A percentile compares a stretch with the other conserved stretches of the same genome.
phyloP scores from a whole-genome alignment of 1,284 basidiomycete species.

The Tylopilus orsonianus region DNA sequence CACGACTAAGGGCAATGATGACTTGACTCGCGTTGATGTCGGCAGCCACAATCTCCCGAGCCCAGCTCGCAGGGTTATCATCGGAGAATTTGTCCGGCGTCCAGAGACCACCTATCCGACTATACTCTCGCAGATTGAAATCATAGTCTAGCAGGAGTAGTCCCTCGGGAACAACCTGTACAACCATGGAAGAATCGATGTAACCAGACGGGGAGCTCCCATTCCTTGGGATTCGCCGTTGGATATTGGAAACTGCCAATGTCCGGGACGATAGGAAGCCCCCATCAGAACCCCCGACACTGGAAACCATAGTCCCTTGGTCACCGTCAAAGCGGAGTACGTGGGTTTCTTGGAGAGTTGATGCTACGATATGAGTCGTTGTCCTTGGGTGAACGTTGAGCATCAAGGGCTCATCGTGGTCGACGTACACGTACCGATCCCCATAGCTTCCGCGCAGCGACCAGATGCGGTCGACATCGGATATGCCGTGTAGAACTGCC shows the following conservation, averaged over 20 bases:
- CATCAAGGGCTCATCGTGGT: not conserved
- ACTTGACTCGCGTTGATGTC: constrained; percentile 64
- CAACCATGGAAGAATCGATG: constrained; percentile 51
- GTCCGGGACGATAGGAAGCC: constrained; percentile 59
- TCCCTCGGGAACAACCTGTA: constrained; percentile 70
- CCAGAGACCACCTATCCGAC: constrained; percentile 36
- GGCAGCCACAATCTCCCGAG: constrained; percentile 62
- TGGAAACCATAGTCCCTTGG: constrained; percentile 34
- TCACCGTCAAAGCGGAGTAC: constrained; percentile 50
- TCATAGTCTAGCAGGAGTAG: constrained; percentile 59
- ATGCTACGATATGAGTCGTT: constrained; percentile 58
- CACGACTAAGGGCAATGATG: constrained; percentile 63
- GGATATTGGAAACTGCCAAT: constrained; percentile 62
- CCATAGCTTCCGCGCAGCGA: constrained; percentile 52
- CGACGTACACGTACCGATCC: constrained; percentile 45
- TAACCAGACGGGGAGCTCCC: constrained; percentile 41
- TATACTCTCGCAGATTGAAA: constrained; percentile 34
- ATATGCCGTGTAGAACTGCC: constrained; percentile 60
- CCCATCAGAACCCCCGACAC: constrained; percentile 34
- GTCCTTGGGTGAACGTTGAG: constrained; percentile 33
- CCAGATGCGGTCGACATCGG: constrained; percentile 64
- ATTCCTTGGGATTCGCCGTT: constrained; percentile 33
- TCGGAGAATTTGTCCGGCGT: constrained; percentile 30
- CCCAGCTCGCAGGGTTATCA: constrained; percentile 22
- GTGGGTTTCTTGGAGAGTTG: constrained; percentile 53